These are phyloP conservation scores for Speleostelium caveatum DNA, from an alignment of 78 protist genomes.

Conservation along the genomic window DNA sequence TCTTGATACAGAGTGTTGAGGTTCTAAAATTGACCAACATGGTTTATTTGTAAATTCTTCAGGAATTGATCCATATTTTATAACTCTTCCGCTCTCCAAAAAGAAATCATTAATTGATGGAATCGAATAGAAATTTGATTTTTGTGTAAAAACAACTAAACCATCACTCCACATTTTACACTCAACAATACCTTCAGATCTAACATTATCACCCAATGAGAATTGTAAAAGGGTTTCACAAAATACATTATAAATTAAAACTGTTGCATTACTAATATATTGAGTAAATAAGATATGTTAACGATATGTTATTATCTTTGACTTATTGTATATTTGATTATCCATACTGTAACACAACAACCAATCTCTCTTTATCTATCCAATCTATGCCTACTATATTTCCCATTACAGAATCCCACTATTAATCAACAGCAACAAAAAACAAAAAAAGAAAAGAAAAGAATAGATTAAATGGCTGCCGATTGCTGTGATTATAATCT, in stretches of 20 bases:
- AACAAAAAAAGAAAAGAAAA: no score
- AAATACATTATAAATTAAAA: slow-evolving; percentile 58
- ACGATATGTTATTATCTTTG: no score
- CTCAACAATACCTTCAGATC: slow-evolving; percentile 36
- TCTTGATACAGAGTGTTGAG: slow-evolving; percentile 21
- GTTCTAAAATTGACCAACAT: slow-evolving; percentile 54
- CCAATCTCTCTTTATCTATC: slow-evolving; percentile 63
- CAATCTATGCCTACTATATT: slow-evolving; percentile 62
- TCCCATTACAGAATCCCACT: slow-evolving; percentile 40
- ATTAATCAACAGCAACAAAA: no score
- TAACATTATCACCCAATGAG: slow-evolving; percentile 9
- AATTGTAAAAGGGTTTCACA: slow-evolving; percentile 30
- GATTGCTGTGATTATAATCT: no score
- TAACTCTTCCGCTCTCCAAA: slow-evolving; percentile 16
- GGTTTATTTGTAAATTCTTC: slow-evolving; percentile 18
- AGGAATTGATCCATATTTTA: slow-evolving; percentile 5
- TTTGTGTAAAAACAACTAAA: slow-evolving; percentile 17
- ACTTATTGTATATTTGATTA: no score
- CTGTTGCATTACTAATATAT: slow-evolving; percentile 28
- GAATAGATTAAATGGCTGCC: no score
- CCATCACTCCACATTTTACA: slow-evolving; percentile 64
- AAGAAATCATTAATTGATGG: slow-evolving; percentile 19
- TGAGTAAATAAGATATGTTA: neutral
- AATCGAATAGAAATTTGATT: slow-evolving; percentile 10
- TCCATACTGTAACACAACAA: slow-evolving; percentile 37